These are phyloP conservation scores for Plasmodium coatneyi DNA, from an alignment of 169 alveolate genomes.

Conservation along the genomic window DNA sequence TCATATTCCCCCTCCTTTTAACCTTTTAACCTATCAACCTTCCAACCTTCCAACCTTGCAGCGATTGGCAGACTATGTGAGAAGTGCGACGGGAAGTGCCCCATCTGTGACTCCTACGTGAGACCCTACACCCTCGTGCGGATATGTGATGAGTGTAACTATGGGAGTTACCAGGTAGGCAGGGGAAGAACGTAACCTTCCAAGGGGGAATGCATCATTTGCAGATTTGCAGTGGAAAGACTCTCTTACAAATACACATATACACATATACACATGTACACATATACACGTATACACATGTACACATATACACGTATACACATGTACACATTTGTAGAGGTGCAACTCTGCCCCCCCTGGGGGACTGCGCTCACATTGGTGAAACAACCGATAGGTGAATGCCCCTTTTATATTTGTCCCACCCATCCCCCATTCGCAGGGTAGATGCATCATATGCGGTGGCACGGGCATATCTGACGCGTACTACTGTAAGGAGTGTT, in stretches of 20 bases:
- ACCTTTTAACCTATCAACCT: not conserved
- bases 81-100: conserved; percentile 99
- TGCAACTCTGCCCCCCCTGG: not conserved
- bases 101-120: conserved; percentile 99
- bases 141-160: conserved; percentile 99
- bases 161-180: conserved; percentile 94
- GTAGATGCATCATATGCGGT: conserved; percentile 99
- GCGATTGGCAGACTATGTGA: conserved; percentile 99
- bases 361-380: not conserved
- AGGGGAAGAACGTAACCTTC: not conserved
- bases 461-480: conserved; percentile 99
- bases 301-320: too few species aligned
- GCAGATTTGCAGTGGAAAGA: not conserved
- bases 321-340: not conserved
- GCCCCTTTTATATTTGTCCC: not conserved
- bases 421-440: conserved; percentile 83
- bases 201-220: not conserved
- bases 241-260: not conserved
- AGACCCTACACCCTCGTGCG: conserved; percentile 96
- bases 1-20: not conserved
- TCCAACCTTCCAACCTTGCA: conserved; percentile 12
- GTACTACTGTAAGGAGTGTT: conserved; percentile 98
- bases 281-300: too few species aligned
- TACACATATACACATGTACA: too few species aligned
- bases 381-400: not conserved